Evolutionary conservation across 2,329 filamentous ascomycete species (phyloP), one percentile per base, ranked within the genome.

Genomic region (Phaeosphaeriaceae sp.): DNA sequence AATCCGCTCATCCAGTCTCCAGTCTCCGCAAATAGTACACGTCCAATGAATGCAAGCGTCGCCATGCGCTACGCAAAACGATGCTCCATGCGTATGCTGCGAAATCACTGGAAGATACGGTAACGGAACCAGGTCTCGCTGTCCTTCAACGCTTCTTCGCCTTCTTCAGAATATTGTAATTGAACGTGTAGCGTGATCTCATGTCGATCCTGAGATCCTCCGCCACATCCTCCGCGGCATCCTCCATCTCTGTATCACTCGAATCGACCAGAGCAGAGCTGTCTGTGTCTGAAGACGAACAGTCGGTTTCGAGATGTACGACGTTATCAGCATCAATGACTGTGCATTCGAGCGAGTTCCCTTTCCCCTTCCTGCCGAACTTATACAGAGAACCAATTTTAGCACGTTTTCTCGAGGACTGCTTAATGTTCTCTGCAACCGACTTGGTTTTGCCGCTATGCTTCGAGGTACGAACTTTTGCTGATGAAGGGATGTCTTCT

Each of bases 201-300:
- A 66, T 62, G 11, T 68, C 54, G 15, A 65, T 62, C 3, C 49
- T 50, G 11, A 66, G 17, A 36, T 66, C 56, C 22, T 52, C 24
- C 13, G 27, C 51, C 24, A 58, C 53, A 1, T 55, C 54, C 3
- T 44, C 27, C 31, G 17, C 45, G 13, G 27, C 1, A 2, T 48
- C 51, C 0, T 40, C 31, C 36, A 57, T 61, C 20, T 52, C 53
- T 9, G 44, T 17, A 17, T 66, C 63, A 10, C 52, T 49, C 19
- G 48, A 24, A 13, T 9, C 33, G 40, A 9, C 25, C 2, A 33
- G 20, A 7, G 15, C 21, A 19, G 19, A 10, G 15, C 15, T 36
- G 1, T 19, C 21, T 7, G 10, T 27, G 10, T 11, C 41, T 7
- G 11, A 36, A n/a, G 21, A 41, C 1, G 40, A 45, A n/a, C 9